These are phyloP conservation scores for Colletotrichum truncatum DNA, from an alignment of 2,329 filamentous ascomycete species.

Conservation along the genomic window DNA sequence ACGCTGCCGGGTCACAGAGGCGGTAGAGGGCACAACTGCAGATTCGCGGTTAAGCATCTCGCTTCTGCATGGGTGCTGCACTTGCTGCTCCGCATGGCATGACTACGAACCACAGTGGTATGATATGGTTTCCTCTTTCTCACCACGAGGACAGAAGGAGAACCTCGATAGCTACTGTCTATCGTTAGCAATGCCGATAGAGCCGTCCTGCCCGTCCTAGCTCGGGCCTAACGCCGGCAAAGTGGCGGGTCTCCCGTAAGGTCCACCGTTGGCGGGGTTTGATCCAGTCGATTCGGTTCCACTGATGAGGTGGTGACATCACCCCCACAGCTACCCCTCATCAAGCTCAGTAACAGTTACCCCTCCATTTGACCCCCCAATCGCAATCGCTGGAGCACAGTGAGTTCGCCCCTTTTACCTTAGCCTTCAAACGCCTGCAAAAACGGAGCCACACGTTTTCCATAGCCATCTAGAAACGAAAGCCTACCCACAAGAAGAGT, in stretches of 20 bases:
- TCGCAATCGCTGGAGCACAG: too few relatives aligned
- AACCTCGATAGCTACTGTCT: neutral
- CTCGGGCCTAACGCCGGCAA: slow-evolving; percentile 14
- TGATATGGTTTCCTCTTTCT: too few relatives aligned
- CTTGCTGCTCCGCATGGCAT: too few relatives aligned
- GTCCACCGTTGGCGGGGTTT: neutral
- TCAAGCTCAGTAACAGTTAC: neutral
- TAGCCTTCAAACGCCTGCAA: slow-evolving; percentile 4
- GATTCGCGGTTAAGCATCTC: too few relatives aligned
- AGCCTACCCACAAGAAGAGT: neutral
- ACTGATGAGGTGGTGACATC: slow-evolving; percentile 23
- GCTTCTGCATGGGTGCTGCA: too few relatives aligned
- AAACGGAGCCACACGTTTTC: neutral
- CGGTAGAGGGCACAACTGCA: too few relatives aligned
- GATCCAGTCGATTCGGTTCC: neutral
- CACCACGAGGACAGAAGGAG: neutral
- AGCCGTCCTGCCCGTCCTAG: neutral
- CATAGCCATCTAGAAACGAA: neutral
- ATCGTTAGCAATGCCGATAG: neutral
- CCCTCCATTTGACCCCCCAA: neutral
- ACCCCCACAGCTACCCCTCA: slow-evolving; percentile 11
- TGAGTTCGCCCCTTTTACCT: neutral
- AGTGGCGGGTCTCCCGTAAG: neutral
- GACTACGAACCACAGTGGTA: too few relatives aligned
- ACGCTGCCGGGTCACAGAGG: too few relatives aligned